Evolutionary conservation across 2,329 filamentous ascomycete genomes (phyloP).

Genomic region (Chaetoscypha palmicola): DNA sequence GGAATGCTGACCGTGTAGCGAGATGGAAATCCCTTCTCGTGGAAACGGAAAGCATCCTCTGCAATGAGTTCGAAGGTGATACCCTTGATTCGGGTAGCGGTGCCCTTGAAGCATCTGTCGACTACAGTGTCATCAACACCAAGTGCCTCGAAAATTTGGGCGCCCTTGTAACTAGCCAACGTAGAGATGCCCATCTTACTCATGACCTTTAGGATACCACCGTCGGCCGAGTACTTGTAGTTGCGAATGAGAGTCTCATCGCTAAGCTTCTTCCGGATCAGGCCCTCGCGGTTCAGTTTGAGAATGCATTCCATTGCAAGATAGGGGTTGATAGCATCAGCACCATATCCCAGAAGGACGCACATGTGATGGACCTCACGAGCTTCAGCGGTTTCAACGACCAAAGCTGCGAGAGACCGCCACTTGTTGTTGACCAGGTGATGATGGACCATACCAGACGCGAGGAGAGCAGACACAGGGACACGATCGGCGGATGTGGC

Average conservation of each 20-base stretch:
- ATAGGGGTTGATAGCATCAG: slow-evolving; percentile 90
- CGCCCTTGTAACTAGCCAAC: slow-evolving; percentile 91
- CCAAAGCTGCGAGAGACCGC: slow-evolving; percentile 78
- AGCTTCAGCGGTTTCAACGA: slow-evolving; percentile 90
- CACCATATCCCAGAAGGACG: slow-evolving; percentile 92
- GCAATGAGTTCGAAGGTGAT: slow-evolving; percentile 91
- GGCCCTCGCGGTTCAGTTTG: slow-evolving; percentile 88
- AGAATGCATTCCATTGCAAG: slow-evolving; percentile 93
- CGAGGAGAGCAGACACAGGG: slow-evolving; percentile 76
- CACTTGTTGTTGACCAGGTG: slow-evolving; percentile 94
- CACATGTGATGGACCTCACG: slow-evolving; percentile 99
- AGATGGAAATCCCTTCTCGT: slow-evolving; percentile 86
- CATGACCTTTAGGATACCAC: slow-evolving; percentile 97
- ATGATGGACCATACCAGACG: slow-evolving; percentile 90
- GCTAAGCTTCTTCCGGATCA: slow-evolving; percentile 83
- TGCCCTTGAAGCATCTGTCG: slow-evolving; percentile 90
- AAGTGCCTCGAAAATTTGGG: slow-evolving; percentile 94
- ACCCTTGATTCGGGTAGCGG: slow-evolving; percentile 88
- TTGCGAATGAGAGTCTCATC: slow-evolving; percentile 83
- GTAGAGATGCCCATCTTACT: slow-evolving; percentile 99
- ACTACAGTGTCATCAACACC: slow-evolving; percentile 89
- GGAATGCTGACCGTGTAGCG: slow-evolving; percentile 68
- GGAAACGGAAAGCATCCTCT: slow-evolving; percentile 88
- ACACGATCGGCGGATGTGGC: slow-evolving; percentile 77
- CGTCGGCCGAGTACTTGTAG: slow-evolving; percentile 94